These are phyloP conservation scores for Bacterosira constricta DNA, from an alignment of 108 stramenopile genomes.

Conservation along the genomic window DNA sequence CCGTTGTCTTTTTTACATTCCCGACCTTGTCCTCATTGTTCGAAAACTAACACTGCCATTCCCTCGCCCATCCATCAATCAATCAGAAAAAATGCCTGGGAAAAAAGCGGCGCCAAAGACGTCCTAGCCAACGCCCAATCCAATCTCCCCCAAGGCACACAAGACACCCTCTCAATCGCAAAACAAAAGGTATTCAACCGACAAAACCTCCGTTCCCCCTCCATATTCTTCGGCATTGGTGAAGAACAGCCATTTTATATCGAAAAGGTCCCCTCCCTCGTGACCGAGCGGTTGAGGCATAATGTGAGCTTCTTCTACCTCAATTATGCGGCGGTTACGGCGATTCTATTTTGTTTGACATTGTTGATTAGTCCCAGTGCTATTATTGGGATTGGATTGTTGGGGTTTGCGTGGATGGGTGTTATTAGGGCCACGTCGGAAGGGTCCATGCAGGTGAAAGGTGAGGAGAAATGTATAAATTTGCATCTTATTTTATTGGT, in stretches of 20 bases:
- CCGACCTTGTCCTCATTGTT: too few relatives aligned
- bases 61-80: not conserved
- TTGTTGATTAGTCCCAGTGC: conserved; percentile 74
- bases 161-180: conserved; percentile 59
- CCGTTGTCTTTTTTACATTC: too few relatives aligned
- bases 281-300: conserved; percentile 77
- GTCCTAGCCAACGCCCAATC: conserved; percentile 60
- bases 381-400: conserved; percentile 75
- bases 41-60: not conserved
- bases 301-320: conserved; percentile 87
- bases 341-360: conserved; percentile 69
- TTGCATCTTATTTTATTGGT: too few relatives aligned
- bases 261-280: conserved; percentile 71
- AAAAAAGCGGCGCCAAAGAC: conserved; percentile 71
- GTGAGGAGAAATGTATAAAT: too few relatives aligned
- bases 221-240: conserved; percentile 85
- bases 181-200: conserved; percentile 70
- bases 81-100: conserved; percentile 82
- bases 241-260: conserved; percentile 88
- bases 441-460: conserved; percentile 60
- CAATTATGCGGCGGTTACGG: conserved; percentile 78
- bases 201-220: conserved; percentile 65
- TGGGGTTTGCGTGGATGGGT: conserved; percentile 80
- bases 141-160: conserved; percentile 78
- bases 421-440: conserved; percentile 65